Conservation (phyloP, 2,329 filamentous ascomycete genomes). For the Ophiostoma pallidulum region DNA sequence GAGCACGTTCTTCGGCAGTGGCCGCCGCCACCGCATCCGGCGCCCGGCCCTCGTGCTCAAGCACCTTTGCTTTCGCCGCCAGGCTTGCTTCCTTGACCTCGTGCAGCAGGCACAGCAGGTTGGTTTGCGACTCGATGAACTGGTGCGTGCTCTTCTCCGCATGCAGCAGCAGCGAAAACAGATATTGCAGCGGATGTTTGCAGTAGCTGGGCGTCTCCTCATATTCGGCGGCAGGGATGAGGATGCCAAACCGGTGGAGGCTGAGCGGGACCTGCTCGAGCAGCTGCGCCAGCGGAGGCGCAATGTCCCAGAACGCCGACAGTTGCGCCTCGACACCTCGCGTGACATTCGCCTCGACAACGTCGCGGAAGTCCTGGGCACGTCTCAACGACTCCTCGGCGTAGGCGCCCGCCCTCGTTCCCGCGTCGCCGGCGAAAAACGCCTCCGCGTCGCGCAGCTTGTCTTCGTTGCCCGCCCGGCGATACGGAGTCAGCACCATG, state of each 20-base stretch:
- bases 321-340: constrained; percentile 86
- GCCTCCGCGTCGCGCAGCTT: constrained; percentile 69
- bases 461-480: constrained; percentile 61
- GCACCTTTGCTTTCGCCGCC: constrained; percentile 47
- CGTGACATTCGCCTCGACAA: constrained; percentile 76
- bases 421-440: constrained; percentile 75
- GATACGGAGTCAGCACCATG: constrained; percentile 75
- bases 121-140: constrained; percentile 92
- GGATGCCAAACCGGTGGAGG: constrained; percentile 54
- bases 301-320: constrained; percentile 96
- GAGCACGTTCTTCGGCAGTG: constrained; percentile 55
- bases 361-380: constrained; percentile 63
- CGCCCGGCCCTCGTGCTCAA: constrained; percentile 25
- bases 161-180: constrained; percentile 76
- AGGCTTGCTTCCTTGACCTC: constrained; percentile 78
- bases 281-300: constrained; percentile 67
- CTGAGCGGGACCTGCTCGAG: constrained; percentile 66
- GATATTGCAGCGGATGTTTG: constrained; percentile 77
- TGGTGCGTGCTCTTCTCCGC: constrained; percentile 91
- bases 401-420: constrained; percentile 60
- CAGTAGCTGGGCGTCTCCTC: constrained; percentile 79
- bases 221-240: constrained; percentile 70
- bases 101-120: constrained; percentile 79
- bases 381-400: constrained; percentile 64
- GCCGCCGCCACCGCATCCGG: constrained; percentile 32